Conservation (phyloP, 176 grass and related monocot genomes). For the Sorghum bicolor region DNA sequence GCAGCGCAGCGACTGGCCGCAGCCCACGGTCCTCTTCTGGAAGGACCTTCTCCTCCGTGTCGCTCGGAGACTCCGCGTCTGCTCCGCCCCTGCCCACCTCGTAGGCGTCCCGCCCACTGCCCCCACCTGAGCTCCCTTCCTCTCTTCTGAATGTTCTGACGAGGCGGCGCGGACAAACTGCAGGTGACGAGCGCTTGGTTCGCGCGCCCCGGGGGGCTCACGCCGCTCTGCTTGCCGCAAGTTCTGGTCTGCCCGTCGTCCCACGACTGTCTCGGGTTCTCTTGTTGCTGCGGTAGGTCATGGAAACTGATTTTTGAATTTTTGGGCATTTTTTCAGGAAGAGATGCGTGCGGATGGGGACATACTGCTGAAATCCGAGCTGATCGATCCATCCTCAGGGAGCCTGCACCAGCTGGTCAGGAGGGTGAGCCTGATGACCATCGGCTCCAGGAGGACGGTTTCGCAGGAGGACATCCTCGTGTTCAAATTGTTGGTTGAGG, state of each 20-base stretch:
- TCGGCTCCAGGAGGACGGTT: conserved; percentile 37
- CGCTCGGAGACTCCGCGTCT: conserved; percentile 42
- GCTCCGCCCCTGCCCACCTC: conserved; percentile 35
- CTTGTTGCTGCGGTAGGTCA: neutral
- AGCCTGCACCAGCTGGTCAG: conserved; percentile 47
- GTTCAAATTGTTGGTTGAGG: conserved; percentile 56
- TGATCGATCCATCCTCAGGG: conserved; percentile 53
- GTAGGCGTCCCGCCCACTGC: neutral
- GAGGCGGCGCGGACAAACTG: neutral
- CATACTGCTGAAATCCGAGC: conserved; percentile 55
- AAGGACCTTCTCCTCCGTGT: conserved; percentile 59
- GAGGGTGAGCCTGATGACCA: conserved; percentile 39
- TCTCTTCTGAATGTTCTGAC: neutral
- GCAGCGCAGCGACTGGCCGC: conserved; percentile 60
- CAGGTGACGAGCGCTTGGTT: conserved; percentile 63
- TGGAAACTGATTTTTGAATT: neutral
- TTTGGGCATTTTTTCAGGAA: conserved; percentile 45
- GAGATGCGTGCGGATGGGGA: conserved; percentile 62
- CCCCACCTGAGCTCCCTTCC: neutral
- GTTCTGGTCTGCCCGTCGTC: conserved; percentile 44
- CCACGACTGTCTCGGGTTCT: neutral
- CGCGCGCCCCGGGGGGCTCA: conserved; percentile 43
- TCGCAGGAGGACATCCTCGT: conserved; percentile 47
- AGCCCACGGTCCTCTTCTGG: conserved; percentile 62
- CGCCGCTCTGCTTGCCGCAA: conserved; percentile 58